Conservation (phyloP, 2,329 filamentous ascomycete species). For the Hymenoscyphus repandus region DNA sequence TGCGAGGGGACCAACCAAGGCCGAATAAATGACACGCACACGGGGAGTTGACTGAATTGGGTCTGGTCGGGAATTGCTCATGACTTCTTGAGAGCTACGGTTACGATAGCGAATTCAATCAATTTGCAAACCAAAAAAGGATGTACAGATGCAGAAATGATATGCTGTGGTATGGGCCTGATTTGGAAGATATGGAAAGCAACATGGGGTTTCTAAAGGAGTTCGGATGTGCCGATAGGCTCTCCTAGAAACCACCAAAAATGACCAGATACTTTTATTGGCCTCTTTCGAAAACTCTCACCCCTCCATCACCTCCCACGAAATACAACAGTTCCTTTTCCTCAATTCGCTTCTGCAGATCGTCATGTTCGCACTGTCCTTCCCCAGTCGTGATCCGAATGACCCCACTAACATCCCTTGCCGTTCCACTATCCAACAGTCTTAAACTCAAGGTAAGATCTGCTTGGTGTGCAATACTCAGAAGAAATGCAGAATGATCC, state of each 20-base stretch:
- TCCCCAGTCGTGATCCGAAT: conserved; percentile 64
- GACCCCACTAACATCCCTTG: conserved; percentile 85
- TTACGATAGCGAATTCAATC: conserved; percentile 32
- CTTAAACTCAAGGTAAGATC: conserved; percentile 66
- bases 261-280: conserved; percentile 36
- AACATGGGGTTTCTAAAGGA: conserved; percentile 2
- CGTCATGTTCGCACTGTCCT: conserved; percentile 24
- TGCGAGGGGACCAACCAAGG: conserved; percentile 57
- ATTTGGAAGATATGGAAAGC: conserved; percentile 1
- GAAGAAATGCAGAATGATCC: conserved; percentile 64
- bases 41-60: conserved; percentile 32
- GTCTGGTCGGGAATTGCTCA: conserved; percentile 27
- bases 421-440: conserved; percentile 79
- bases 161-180: conserved; percentile 11
- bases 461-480: conserved; percentile 71
- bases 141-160: conserved; percentile 16
- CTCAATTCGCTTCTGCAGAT: conserved; percentile 36
- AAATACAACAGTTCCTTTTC: conserved; percentile 77
- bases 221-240: conserved; percentile 4
- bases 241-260: neutral
- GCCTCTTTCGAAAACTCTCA: conserved; percentile 81
- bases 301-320: conserved; percentile 71
- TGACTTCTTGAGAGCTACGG: conserved; percentile 26
- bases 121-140: conserved; percentile 24
- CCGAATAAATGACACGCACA: conserved; percentile 34